These are phyloP conservation scores for Populus ilicifolia DNA, from an alignment of 345 rosid genomes.

Conservation along the genomic window DNA sequence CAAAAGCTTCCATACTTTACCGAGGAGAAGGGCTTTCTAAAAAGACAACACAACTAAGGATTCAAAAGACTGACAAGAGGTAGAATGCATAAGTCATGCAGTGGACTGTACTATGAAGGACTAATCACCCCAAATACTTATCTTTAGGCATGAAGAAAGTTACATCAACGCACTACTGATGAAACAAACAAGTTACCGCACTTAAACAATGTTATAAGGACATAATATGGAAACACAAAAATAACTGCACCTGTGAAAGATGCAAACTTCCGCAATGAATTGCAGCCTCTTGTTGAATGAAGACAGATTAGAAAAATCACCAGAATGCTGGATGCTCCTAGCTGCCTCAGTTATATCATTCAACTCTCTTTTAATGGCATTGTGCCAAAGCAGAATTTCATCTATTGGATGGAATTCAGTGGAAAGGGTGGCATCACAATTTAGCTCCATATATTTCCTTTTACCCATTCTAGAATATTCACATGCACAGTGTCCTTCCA, in stretches of 20 bases:
- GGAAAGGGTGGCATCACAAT: conserved; percentile 23
- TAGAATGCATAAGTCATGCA: not conserved
- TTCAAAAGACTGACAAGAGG: not conserved
- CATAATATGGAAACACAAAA: not conserved
- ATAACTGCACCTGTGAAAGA: conserved; percentile 50
- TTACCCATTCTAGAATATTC: conserved; percentile 38
- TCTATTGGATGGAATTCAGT: conserved; percentile 42
- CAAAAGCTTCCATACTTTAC: not conserved
- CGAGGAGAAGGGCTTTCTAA: not conserved
- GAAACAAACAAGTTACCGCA: not conserved
- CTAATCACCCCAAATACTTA: not conserved
- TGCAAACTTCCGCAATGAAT: conserved; percentile 63
- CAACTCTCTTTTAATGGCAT: conserved; percentile 50
- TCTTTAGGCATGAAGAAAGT: not conserved
- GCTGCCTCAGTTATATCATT: conserved; percentile 51
- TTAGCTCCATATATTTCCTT: conserved; percentile 44
- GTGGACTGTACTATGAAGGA: not conserved
- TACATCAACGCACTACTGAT: not conserved
- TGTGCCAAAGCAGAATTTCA: conserved; percentile 61
- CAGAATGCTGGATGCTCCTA: conserved; percentile 43
- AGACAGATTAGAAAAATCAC: conserved; percentile 49
- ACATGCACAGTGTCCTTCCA: conserved; percentile 34
- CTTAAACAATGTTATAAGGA: not conserved
- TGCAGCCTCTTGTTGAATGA: conserved; percentile 51
- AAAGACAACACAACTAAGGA: not conserved